phyloP scores from a whole-genome alignment of 1,284 basidiomycete genomes.

The Pyrrhoderma lamaoense region DNA sequence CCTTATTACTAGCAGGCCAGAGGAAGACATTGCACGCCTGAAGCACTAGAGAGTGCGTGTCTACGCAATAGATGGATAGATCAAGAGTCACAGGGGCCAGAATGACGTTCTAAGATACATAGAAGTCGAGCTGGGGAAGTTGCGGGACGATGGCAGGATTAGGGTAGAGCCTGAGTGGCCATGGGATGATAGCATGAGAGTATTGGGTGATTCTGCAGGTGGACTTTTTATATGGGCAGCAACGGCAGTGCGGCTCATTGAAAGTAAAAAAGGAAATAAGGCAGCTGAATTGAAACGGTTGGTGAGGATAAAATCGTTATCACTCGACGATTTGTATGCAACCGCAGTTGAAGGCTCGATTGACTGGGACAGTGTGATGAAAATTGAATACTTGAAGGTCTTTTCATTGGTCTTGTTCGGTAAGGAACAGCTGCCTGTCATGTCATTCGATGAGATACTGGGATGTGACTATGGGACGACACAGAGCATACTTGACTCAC shows the following conservation, averaged over 20 bases:
- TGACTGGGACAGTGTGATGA: neutral
- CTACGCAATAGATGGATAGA: neutral
- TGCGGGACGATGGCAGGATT: too few species aligned
- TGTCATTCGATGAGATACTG: neutral
- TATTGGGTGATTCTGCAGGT: neutral
- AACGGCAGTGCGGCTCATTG: neutral
- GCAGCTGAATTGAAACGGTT: too few species aligned
- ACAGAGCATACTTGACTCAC: neutral
- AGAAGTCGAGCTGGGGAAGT: neutral
- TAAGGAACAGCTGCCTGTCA: neutral
- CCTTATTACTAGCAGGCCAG: slow-evolving; percentile 1
- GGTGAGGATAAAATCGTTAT: too few species aligned
- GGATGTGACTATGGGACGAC: neutral
- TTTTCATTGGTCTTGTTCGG: neutral
- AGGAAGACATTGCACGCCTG: neutral
- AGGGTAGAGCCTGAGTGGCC: neutral
- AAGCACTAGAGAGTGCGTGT: neutral
- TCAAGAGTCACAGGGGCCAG: neutral
- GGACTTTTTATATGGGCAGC: neutral
- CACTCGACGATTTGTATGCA: neutral
- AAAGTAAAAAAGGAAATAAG: neutral
- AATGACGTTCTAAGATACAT: neutral
- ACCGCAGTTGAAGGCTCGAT: neutral
- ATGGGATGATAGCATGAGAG: neutral
- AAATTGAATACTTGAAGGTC: neutral